Base-by-base conservation (phyloP, 1,139 yeast genomes). In the Blastobotrys malaysiensis region DNA sequence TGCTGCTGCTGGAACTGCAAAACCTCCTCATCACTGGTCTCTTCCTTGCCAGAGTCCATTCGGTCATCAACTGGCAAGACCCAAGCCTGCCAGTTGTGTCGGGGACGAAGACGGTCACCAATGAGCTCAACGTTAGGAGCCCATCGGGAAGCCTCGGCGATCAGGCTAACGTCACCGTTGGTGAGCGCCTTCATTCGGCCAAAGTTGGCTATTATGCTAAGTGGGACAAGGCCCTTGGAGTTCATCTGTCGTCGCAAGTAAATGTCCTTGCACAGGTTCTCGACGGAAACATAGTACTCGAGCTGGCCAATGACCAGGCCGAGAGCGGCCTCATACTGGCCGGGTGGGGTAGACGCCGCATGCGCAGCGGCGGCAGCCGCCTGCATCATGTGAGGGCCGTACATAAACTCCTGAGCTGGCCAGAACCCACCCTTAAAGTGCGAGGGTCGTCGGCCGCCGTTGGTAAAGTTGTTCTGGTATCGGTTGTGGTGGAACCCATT, bases 201-300 rank as follows among this genome's bases (percentile, higher is more conserved):
- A 70, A 89, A 89, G 59, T 78, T 75, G 58, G 89, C 83, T 61
- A 89, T 77, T 56, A 83, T 77, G 7, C 70, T 65, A 60, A 89
- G 72, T 43, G 84, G 81, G 53, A 89, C 79, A 78, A 84, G 84
- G 31, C 97, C 97, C 57, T 82, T 77, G 50, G 76, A 72, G 71
- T 85, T 83, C 96, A 89, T 88, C 65, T 85, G 88, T 63, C 82
- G 81, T 69, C 96, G 81, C 68, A 89, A 76, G 68, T 73, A 88
- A 56, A 86, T 74, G 70, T 89, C 97, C 72, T 88, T 86, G 63
- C 88, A 78, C 70, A 93, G 78, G 72, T 93, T 93, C 65, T 90
- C 96, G 54, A 85, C 78, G 24, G 95, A 85, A 71, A 93, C 86
- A 71, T 93, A 93, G 75, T 91, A 93, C 68, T 88, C 93, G 56